Conservation (phyloP, 257 asterid species). For the Lavandula angustifolia region DNA sequence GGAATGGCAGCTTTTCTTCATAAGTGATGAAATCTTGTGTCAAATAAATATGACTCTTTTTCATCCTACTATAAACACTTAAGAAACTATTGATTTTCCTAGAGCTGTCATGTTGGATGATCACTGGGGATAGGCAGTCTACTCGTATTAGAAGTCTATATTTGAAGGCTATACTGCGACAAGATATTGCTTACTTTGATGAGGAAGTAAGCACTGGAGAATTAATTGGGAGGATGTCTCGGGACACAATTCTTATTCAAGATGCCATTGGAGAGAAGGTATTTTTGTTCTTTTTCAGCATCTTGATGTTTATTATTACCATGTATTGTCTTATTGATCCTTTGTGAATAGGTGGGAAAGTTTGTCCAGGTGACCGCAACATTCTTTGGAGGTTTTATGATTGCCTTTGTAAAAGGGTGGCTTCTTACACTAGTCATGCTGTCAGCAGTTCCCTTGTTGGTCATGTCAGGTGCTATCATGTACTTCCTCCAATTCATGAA, state of each 20-base stretch:
- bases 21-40: slow-evolving; percentile 32
- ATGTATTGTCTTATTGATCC: slow-evolving; percentile 10
- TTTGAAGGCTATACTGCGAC: slow-evolving; percentile 44
- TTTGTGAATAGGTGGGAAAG: slow-evolving; percentile 41
- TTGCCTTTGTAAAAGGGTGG: slow-evolving; percentile 50
- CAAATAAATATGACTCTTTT: neutral
- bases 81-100: slow-evolving; percentile 1
- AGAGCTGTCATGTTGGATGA: slow-evolving; percentile 61
- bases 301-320: neutral
- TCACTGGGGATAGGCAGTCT: slow-evolving; percentile 67
- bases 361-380: slow-evolving; percentile 36
- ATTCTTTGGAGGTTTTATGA: slow-evolving; percentile 41
- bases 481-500: slow-evolving; percentile 27
- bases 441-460: slow-evolving; percentile 35
- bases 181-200: slow-evolving; percentile 61
- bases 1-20: slow-evolving; percentile 58
- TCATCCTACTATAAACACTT: neutral
- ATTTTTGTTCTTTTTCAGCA: neutral
- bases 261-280: slow-evolving; percentile 62
- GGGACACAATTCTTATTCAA: slow-evolving; percentile 51
- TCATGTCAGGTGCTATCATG: slow-evolving; percentile 31
- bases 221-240: slow-evolving; percentile 46
- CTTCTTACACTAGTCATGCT: slow-evolving; percentile 46
- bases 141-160: slow-evolving; percentile 45
- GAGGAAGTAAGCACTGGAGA: slow-evolving; percentile 53